Evolutionary conservation across 2,329 filamentous ascomycete genomes (phyloP), one percentile per base, ranked within the genome.

Genomic region (Microcyclosporella mali): DNA sequence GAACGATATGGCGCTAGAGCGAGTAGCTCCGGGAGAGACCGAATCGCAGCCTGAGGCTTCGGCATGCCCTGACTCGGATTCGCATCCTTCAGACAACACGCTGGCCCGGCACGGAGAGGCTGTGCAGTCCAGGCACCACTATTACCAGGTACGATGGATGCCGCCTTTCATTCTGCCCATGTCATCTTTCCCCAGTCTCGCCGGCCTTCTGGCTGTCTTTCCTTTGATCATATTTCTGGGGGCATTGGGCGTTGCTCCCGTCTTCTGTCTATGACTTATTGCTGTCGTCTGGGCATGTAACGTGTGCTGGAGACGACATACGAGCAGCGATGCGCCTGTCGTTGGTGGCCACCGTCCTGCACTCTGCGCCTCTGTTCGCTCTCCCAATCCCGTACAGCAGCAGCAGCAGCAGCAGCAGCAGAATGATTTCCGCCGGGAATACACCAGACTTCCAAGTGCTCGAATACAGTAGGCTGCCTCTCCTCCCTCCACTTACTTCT

Each of bases 321-420:
- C 32, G 46, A 43, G 43, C 39, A 40, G 49, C 34, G 36, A 57
- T 55, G 52, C 50, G 52, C 50, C 50, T 38, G 37, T 34, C 48
- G 34, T 42, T 41, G 59, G 41, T 60, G 59, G 36, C 55, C 61
- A 37, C 56, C 52, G 42, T 62, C 31, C 40, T 50, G 16, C 40
- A 25, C 15, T 19, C 46, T 17, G 45, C 45, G 29, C 37, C 40
- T 18, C 35, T 45, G 28, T 42, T 34, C 21, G 42, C 49, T 21
- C 50, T 53, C 19, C 45, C 41, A 27, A 45, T 47, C 17, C 44
- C 43, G 10, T 28, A 17, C 11, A 27, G 21, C 16, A 21, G 30
- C 36, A 41, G 29, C 28, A 27, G 19, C 27, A 4, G 6, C 21
- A 25, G 21, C 21, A 25, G 9, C 9, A 25, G 21, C 21, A 25